Evolutionary conservation across 805 yeast species (phyloP), one percentile per base, ranked within the genome.

Genomic region (Ogataea paraovalis): DNA sequence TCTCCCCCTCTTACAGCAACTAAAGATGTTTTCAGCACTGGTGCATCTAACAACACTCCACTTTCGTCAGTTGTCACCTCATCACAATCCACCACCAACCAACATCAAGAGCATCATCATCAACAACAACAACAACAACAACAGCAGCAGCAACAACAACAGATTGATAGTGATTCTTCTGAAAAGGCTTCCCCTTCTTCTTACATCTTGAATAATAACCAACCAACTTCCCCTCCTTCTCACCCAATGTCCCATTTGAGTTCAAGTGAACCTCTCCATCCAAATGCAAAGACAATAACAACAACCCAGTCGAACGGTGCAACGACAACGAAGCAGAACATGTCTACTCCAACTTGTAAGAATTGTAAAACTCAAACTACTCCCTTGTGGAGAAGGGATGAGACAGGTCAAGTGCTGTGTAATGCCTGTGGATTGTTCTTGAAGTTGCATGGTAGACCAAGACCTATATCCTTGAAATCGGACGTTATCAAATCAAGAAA

Each of bases 331-430:
- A 82, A 80, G 55, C 73, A 82, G 16, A 82, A 78, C 58, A 78
- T 80, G 51, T 66, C 83, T 13, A 71, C 80, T 30, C 88, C 95
- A 4, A 76, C 84, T 20, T 91, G 98, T 65, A 87, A 85, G 57
- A 91, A 91, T 66, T 91, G 98, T 70, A 79, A 84, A 59, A 91
- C 98, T 2, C 86, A 89, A 49, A 91, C 94, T 1, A 91, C 98
- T 2, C 97, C 98, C 1, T 71, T 91, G 25, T 91, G 97, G 97
- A 78, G 97, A 67, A 75, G 97, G 53, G 97, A 91, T 67, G 97
- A 90, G 60, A 80, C 87, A 10, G 96, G 96, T 14, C 85, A 83
- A 58, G 96, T 91, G 30, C 74, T 91, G 42, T 91, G 98, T 66
- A 91, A 91, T 69, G 98, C 98, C 9, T 89, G 97, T 71, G 97